Evolutionary conservation across 1,139 yeast genomes (phyloP).

Genomic region (Sporopachydermia cereana): DNA sequence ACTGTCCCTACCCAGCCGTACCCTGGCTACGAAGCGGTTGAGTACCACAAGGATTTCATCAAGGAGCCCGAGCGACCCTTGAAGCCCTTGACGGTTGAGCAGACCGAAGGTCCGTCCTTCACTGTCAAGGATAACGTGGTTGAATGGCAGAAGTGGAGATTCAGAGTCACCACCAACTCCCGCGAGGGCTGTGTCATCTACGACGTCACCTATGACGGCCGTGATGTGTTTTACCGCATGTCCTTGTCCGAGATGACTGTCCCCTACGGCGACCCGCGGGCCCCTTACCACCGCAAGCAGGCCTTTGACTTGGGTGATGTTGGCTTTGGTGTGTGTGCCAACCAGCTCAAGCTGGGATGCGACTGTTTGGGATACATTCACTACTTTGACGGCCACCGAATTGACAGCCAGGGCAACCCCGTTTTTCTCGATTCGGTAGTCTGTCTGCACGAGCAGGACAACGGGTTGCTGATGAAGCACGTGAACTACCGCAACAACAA

Average conservation of each 20-base stretch:
- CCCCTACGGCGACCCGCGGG: slow-evolving; percentile 85
- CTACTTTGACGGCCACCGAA: slow-evolving; percentile 58
- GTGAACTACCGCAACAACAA: slow-evolving; percentile 68
- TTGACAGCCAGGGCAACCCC: slow-evolving; percentile 55
- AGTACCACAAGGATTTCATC: slow-evolving; percentile 65
- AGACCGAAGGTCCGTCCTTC: slow-evolving; percentile 85
- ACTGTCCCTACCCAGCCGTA: slow-evolving; percentile 43
- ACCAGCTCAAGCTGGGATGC: slow-evolving; percentile 68
- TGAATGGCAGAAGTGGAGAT: slow-evolving; percentile 86
- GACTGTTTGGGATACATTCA: slow-evolving; percentile 84
- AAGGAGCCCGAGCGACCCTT: slow-evolving; percentile 49
- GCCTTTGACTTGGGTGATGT: slow-evolving; percentile 89
- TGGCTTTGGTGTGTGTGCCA: slow-evolving; percentile 77
- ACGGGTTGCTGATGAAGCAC: slow-evolving; percentile 73
- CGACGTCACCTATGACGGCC: slow-evolving; percentile 70
- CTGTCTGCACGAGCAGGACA: slow-evolving; percentile 87
- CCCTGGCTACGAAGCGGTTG: slow-evolving; percentile 50
- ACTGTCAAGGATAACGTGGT: slow-evolving; percentile 42
- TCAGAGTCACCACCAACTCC: slow-evolving; percentile 59
- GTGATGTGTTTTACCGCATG: slow-evolving; percentile 69
- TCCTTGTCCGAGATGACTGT: slow-evolving; percentile 85
- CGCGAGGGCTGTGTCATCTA: slow-evolving; percentile 82
- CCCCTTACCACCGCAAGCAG: slow-evolving; percentile 85
- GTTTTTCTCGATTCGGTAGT: slow-evolving; percentile 57
- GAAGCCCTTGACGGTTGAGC: slow-evolving; percentile 65